Conservation (phyloP, 345 rosid genomes). For the Angophora floribunda region DNA sequence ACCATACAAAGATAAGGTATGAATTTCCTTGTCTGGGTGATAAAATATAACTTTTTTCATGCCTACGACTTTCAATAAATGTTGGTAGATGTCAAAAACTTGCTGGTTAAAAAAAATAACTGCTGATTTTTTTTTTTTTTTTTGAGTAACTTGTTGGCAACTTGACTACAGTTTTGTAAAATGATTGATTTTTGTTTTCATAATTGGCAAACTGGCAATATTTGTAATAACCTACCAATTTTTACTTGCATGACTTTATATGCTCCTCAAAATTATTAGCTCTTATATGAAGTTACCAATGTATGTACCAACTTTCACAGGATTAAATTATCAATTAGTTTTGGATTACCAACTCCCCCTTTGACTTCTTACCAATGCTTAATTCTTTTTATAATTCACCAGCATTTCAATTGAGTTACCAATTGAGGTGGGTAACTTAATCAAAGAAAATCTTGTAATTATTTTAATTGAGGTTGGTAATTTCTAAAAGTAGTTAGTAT, state of each 20-base stretch:
- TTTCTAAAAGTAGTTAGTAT: not conserved
- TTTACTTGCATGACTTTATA: not conserved
- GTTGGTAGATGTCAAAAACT: not conserved
- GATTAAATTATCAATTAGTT: not conserved
- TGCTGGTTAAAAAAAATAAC: not conserved
- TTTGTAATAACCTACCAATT: not conserved
- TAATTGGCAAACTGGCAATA: not conserved
- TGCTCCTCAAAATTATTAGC: not conserved
- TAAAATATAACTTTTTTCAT: not conserved
- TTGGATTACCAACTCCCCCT: not conserved
- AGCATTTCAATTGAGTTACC: not conserved
- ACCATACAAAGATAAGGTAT: conserved; percentile 1
- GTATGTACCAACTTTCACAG: not conserved
- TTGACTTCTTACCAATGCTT: not conserved
- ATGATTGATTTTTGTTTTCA: not conserved
- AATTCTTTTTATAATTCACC: not conserved
- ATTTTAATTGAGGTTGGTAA: not conserved
- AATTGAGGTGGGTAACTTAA: not conserved
- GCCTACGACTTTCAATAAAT: not conserved
- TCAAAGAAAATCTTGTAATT: not conserved
- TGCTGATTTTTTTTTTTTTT: not conserved
- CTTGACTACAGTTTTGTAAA: not conserved
- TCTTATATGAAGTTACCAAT: not conserved
- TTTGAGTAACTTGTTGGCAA: not conserved
- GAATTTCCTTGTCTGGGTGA: not conserved